Evolutionary conservation across 2,329 filamentous ascomycete genomes (phyloP).

Genomic region (Pleomassaria siparia): DNA sequence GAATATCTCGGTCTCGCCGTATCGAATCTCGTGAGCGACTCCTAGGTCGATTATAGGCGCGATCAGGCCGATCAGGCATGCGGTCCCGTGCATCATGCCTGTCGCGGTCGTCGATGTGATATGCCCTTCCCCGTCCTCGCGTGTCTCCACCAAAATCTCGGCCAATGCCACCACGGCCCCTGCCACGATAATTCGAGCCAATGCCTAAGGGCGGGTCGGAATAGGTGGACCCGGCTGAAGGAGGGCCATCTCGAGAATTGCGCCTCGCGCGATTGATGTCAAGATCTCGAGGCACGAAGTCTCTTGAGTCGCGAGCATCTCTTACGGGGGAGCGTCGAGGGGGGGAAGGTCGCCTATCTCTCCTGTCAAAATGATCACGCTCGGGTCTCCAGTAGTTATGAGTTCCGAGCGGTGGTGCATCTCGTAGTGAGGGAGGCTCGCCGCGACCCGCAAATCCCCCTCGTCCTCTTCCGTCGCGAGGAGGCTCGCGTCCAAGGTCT

Average conservation of each 20-base stretch:
- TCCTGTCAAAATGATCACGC: constrained; percentile 55
- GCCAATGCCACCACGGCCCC: constrained; percentile 51
- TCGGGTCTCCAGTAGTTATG: constrained; percentile 57
- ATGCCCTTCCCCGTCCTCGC: constrained; percentile 49
- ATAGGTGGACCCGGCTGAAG: constrained; percentile 69
- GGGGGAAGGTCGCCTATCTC: constrained; percentile 63
- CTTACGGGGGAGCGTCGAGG: constrained; percentile 67
- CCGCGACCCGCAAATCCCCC: constrained; percentile 62
- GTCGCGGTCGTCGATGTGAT: constrained; percentile 53
- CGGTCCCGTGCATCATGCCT: constrained; percentile 46
- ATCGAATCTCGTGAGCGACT: constrained; percentile 66
- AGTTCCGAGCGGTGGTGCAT: constrained; percentile 55
- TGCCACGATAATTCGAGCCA: constrained; percentile 55
- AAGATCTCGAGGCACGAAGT: constrained; percentile 60
- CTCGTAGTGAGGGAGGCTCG: constrained; percentile 63
- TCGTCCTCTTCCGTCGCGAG: constrained; percentile 43
- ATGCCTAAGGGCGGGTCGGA: constrained; percentile 66
- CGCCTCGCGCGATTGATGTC: constrained; percentile 69
- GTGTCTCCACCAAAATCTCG: constrained; percentile 29
- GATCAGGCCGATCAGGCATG: constrained; percentile 33
- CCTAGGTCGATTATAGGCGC: constrained; percentile 59
- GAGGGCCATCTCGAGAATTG: constrained; percentile 71
- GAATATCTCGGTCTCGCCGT: constrained; percentile 52
- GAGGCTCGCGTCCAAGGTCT: too few species aligned
- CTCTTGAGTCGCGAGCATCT: constrained; percentile 62